Conservation (phyloP, 768 basidiomycete species). For the Suillus alpinus region DNA sequence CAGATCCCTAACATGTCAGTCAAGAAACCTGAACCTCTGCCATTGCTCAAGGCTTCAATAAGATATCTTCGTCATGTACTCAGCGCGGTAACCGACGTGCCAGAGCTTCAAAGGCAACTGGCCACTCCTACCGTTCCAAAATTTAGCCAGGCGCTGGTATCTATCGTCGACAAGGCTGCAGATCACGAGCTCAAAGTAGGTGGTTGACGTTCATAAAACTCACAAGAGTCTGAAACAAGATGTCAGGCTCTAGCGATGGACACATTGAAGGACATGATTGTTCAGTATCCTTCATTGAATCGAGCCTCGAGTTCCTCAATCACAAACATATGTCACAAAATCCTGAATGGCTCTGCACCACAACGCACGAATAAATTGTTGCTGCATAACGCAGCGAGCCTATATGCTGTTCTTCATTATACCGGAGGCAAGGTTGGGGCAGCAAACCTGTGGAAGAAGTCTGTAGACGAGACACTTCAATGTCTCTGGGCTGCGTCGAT, state of each 20-base stretch:
- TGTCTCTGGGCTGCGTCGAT: slow-evolving; percentile 65
- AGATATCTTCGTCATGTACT: slow-evolving; percentile 64
- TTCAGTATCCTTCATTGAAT: slow-evolving; percentile 66
- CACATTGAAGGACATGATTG: slow-evolving; percentile 54
- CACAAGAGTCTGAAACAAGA: neutral
- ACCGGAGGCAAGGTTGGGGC: slow-evolving; percentile 81
- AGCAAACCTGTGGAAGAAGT: slow-evolving; percentile 69
- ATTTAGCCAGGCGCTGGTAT: slow-evolving; percentile 57
- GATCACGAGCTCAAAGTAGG: slow-evolving; percentile 56
- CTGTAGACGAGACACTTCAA: slow-evolving; percentile 63
- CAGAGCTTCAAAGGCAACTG: slow-evolving; percentile 82
- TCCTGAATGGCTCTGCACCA: slow-evolving; percentile 54
- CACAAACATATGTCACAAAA: slow-evolving; percentile 50
- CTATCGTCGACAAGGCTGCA: slow-evolving; percentile 48
- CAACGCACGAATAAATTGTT: slow-evolving; percentile 39
- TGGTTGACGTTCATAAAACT: neutral
- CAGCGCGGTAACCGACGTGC: slow-evolving; percentile 51
- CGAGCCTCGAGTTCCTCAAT: slow-evolving; percentile 52
- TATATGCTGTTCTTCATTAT: slow-evolving; percentile 63
- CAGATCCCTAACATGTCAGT: slow-evolving; percentile 18
- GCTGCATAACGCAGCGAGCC: slow-evolving; percentile 46
- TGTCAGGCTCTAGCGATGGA: slow-evolving; percentile 43
- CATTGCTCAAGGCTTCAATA: slow-evolving; percentile 61
- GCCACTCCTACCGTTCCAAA: slow-evolving; percentile 70
- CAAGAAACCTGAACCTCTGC: slow-evolving; percentile 68